Base-by-base conservation (phyloP, 2,329 filamentous ascomycete species). In the Lasiodiplodia gonubiensis region DNA sequence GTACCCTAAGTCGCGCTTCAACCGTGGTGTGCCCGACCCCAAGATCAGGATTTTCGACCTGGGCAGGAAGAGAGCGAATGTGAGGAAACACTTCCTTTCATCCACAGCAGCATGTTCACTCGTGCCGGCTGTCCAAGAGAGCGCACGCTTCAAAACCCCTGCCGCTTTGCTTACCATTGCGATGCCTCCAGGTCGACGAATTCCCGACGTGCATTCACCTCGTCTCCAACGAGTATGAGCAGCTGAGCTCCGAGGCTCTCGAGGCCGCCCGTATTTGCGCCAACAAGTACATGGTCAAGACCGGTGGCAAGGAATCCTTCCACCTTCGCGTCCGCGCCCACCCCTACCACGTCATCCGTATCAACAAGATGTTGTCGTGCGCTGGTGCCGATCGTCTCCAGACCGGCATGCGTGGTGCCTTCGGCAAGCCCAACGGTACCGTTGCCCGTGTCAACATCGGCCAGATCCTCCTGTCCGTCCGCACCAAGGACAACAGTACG, bases 361-460 rank as follows among this genome's bases (percentile, higher is more conserved):
- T 99, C 94, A 99, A 99, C 93, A 99, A 99, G 92, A 99, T 99
- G 95, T 94, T 99, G 93, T 98, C 95, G 82, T 99, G 95, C 85
- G 95, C 95, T 81, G 95, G 95, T 89, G 95, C 95, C 90, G 95
- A 99, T 98, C 93, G 95, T 91, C 89, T 99, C 85, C 95, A 99
- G 87, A 99, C 95, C 78, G 95, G 95, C 89, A 99, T 99, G 95
- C 94, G 95, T 91, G 95, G 95, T 90, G 95, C 95, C 78, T 99
- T 93, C 90, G 95, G 95, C 82, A 99, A 99, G 91, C 95, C 95
- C 84, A 97, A 98, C 89, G 95, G 95, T 82, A 91, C 89, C 80
- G 95, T 99, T 81, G 95, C 95, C 83, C 95, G 95, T 92, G 94
- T 99, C 89, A 98, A 98, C 91, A 99, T 99, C 80, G 95, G 95